Percentiles rank a stretch among this genome's conserved stretches.
Evolutionary conservation across 192 early-diverging fungal genomes (phyloP).

Genomic region (Chytriomyces confervae): DNA sequence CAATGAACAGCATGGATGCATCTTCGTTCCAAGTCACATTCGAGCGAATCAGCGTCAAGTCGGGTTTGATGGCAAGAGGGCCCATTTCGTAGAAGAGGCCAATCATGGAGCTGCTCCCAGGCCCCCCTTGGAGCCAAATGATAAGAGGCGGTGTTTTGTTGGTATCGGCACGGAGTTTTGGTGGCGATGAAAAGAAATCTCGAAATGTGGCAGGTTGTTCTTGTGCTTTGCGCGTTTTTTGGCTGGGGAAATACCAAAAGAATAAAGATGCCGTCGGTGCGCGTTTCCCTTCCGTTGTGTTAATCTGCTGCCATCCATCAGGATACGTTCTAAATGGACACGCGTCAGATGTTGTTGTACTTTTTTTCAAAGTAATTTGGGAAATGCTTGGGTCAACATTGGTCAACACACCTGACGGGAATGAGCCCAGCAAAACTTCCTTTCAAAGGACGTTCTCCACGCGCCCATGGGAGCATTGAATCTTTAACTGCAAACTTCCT

Average conservation of each 20-base stretch:
- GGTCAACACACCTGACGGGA: slow-evolving; percentile 5
- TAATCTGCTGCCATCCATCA: slow-evolving; percentile 12
- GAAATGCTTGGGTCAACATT: not conserved
- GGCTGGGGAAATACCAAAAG: slow-evolving; percentile 84
- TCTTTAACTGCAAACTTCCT: not conserved
- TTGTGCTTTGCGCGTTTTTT: too few species aligned
- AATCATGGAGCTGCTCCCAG: slow-evolving; percentile 81
- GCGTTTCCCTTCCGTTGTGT: not conserved
- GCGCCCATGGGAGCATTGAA: slow-evolving; percentile 23
- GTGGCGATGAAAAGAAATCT: too few species aligned
- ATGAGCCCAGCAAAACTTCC: slow-evolving; percentile 27
- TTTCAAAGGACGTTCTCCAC: not conserved
- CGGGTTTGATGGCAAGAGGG: slow-evolving; percentile 62
- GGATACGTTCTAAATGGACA: slow-evolving; percentile 1
- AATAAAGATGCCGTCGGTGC: slow-evolving; percentile 33
- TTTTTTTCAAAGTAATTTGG: too few species aligned
- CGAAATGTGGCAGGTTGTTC: too few species aligned
- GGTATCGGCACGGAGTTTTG: too few species aligned
- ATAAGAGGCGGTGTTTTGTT: slow-evolving; percentile 63
- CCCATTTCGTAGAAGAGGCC: slow-evolving; percentile 78
- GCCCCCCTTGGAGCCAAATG: slow-evolving; percentile 85
- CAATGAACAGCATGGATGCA: slow-evolving; percentile 77
- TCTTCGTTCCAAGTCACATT: slow-evolving; percentile 70
- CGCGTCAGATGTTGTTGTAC: not conserved
- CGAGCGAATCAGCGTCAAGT: slow-evolving; percentile 58